Base-by-base conservation (phyloP, 345 rosid species). In the Populus pruinosa region DNA sequence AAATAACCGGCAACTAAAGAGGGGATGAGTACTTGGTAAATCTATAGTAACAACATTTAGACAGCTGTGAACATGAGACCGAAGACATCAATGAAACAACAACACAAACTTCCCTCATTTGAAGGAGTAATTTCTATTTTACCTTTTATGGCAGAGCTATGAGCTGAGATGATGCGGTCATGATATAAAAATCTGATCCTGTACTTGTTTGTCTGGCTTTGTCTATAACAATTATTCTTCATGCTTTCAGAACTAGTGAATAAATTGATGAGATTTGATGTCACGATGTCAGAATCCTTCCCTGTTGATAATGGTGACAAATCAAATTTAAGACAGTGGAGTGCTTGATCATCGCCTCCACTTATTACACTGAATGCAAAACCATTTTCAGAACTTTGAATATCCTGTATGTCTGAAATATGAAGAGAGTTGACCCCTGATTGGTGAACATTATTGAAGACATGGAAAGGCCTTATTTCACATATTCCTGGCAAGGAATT, bases 311-410 rank as follows among this genome's bases (percentile, higher is more conserved):
- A 73, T 8, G 49, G 49, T 47, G 82, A 82, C 67, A 88, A 31
- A 77, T 82, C 69, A 49, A 92, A 88, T 80, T 72, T 82, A 75
- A 91, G 87, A 85, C 85, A 88, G 79, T 83, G 81, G 86, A 96
- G 89, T 78, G 95, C 93, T 85, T 96, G 99, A 82, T 96, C 99
- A 86, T 96, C 99, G 44, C 98, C 99, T 25, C 99, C 99, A 5
- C 97, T 96, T 65, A 90, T 80, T 53, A 92, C 76, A 84, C 74
- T 79, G 72, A 86, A 91, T 68, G 76, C 69, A 78, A 87, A 83
- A 83, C 76, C 77, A 76, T 47, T 73, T 17, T 76, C 75, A 55
- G 86, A 39, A 79, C 72, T 84, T 73, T 59, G 81, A 75, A 77
- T 63, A 31, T 83, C 82, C 72, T 77, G 79, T 8, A 83, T 71